Conservation (phyloP, 2,329 filamentous ascomycete species). For the Westerdykella ornata region DNA sequence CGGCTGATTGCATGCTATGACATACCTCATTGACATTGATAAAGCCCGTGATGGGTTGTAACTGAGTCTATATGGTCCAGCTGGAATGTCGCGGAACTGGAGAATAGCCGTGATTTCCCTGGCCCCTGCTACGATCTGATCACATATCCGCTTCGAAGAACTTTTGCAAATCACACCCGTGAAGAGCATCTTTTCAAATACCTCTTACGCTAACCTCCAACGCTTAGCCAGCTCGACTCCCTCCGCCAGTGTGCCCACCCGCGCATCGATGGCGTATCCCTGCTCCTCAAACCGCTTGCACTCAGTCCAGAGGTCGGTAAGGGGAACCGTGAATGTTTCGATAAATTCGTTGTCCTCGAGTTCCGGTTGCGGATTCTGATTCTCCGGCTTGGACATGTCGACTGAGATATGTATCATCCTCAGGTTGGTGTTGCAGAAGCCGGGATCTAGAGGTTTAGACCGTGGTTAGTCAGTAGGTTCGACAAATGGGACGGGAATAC, state of each 20-base stretch:
- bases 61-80: too few species aligned
- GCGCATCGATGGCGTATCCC: constrained; percentile 72
- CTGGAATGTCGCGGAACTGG: too few species aligned
- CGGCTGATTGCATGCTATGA: too few species aligned
- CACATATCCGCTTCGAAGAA: too few species aligned
- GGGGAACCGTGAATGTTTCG: constrained; percentile 64
- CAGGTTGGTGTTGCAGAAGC: constrained; percentile 40
- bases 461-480: background rate
- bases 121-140: too few species aligned
- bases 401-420: constrained; percentile 67
- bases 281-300: constrained; percentile 60
- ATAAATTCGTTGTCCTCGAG: constrained; percentile 79
- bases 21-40: too few species aligned
- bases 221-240: constrained; percentile 65
- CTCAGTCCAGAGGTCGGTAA: constrained; percentile 59
- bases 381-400: constrained; percentile 62
- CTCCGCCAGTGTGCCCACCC: constrained; percentile 70
- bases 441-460: constrained; percentile 28
- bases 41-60: too few species aligned
- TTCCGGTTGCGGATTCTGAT: constrained; percentile 60
- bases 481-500: background rate
- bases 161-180: background rate
- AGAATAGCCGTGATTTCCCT: too few species aligned
- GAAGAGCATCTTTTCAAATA: background rate
- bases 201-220: constrained; percentile 28